Evolutionary conservation across 176 grass and related monocot species (phyloP).

Genomic region (Juncus effusus): DNA sequence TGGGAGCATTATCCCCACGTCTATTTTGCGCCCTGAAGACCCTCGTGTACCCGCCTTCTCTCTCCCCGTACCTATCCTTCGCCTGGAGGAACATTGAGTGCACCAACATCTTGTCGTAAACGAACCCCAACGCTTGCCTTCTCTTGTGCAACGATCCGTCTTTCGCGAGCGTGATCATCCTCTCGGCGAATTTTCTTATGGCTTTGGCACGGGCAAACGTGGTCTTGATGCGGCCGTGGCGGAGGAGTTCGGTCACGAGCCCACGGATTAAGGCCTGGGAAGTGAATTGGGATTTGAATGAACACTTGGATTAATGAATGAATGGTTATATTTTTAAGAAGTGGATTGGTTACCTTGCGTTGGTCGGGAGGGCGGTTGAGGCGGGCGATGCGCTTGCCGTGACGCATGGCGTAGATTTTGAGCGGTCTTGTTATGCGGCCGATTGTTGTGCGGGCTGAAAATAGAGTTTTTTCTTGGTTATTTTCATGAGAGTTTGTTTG

Average conservation of each 20-base stretch:
- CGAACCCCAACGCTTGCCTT: conserved; percentile 69
- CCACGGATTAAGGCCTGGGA: conserved; percentile 53
- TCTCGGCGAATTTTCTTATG: conserved; percentile 77
- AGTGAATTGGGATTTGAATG: no score
- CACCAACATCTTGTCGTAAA: conserved; percentile 90
- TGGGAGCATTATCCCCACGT: conserved; percentile 84
- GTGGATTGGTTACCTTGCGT: conserved; percentile 23
- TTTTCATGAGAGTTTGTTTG: not conserved
- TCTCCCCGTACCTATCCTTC: conserved; percentile 68
- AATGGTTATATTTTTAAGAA: no score
- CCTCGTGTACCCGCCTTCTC: conserved; percentile 82
- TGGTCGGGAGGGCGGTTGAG: conserved; percentile 82
- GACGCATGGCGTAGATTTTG: conserved; percentile 82
- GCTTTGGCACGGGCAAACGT: conserved; percentile 74
- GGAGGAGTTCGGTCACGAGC: conserved; percentile 75
- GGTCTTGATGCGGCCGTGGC: conserved; percentile 89
- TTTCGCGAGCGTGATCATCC: conserved; percentile 91
- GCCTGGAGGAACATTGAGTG: conserved; percentile 86
- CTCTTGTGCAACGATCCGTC: conserved; percentile 95
- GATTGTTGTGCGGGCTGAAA: conserved; percentile 46
- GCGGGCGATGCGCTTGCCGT: conserved; percentile 67
- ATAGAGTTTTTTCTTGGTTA: conserved; percentile 37
- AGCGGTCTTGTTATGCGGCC: conserved; percentile 39
- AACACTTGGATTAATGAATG: no score
- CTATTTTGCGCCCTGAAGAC: conserved; percentile 78